Percentiles rank a stretch among this genome's conserved stretches.
Evolutionary conservation across 2,329 filamentous ascomycete species (phyloP).

Genomic region (Penicillium sp.): DNA sequence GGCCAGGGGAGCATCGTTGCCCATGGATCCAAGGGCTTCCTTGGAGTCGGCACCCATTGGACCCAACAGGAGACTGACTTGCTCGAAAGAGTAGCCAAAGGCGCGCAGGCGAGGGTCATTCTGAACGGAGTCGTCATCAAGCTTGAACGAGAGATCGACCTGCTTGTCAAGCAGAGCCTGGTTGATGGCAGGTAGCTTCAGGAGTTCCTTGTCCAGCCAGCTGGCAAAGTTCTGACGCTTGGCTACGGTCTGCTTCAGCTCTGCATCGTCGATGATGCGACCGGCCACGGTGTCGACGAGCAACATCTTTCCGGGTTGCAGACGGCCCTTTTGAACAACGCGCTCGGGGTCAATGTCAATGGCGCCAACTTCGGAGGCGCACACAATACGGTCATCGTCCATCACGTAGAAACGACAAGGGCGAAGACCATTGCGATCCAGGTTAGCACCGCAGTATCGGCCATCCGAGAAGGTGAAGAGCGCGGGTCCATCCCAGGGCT

Average conservation of each 20-base stretch:
- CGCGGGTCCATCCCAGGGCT: constrained; percentile 95
- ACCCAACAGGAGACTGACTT: constrained; percentile 82
- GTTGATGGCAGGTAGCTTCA: constrained; percentile 72
- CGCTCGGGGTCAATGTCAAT: constrained; percentile 86
- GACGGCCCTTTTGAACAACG: constrained; percentile 84
- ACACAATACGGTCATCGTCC: constrained; percentile 94
- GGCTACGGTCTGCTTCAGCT: constrained; percentile 85
- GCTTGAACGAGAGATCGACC: constrained; percentile 59
- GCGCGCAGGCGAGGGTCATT: constrained; percentile 77
- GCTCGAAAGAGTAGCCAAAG: constrained; percentile 92
- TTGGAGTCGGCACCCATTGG: constrained; percentile 98
- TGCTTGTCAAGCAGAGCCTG: constrained; percentile 52
- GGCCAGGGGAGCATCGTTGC: constrained; percentile 88
- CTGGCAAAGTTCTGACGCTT: constrained; percentile 77
- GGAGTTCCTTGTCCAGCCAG: constrained; percentile 80
- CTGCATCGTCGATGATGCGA: constrained; percentile 87
- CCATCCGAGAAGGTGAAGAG: constrained; percentile 97
- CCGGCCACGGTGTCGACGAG: constrained; percentile 86
- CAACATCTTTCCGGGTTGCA: constrained; percentile 93
- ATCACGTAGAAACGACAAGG: constrained; percentile 97
- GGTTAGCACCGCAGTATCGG: constrained; percentile 91
- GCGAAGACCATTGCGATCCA: constrained; percentile 90
- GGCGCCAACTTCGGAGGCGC: constrained; percentile 91
- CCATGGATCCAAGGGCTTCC: constrained; percentile 95
- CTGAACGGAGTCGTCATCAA: constrained; percentile 67